Conservation (phyloP, 129 eudicot species). For the Cynara cardunculus region DNA sequence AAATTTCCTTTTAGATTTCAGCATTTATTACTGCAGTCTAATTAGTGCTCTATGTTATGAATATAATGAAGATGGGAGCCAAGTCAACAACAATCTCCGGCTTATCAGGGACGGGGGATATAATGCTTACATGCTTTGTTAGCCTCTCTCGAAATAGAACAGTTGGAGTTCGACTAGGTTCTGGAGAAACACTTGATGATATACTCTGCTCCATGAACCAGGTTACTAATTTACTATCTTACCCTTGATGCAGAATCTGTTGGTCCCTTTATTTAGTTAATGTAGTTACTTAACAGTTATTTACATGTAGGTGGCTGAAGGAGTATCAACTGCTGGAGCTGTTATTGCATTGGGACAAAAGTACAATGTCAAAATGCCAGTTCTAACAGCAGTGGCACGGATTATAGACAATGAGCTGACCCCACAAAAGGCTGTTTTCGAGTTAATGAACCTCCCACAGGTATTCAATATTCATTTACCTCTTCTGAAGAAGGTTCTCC, state of each 20-base stretch:
- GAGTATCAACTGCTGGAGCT: conserved; percentile 95
- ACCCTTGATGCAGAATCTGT: conserved; percentile 7
- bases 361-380: conserved; percentile 95
- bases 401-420: conserved; percentile 94
- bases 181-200: conserved; percentile 90
- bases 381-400: conserved; percentile 93
- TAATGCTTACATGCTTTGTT: conserved; percentile 97
- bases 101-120: conserved; percentile 91
- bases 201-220: conserved; percentile 91
- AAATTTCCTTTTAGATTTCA: not conserved
- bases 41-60: not conserved
- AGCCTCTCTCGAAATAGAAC: conserved; percentile 94
- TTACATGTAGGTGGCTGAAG: conserved; percentile 80
- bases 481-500: not conserved
- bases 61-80: conserved; percentile 81
- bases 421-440: conserved; percentile 83
- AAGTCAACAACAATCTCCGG: conserved; percentile 93
- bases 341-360: conserved; percentile 96
- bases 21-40: conserved; percentile 1
- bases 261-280: not conserved
- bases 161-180: conserved; percentile 94
- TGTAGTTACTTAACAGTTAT: conserved; percentile 11
- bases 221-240: conserved; percentile 38
- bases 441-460: conserved; percentile 96
- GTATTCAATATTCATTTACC: conserved; percentile 37